phyloP scores from a whole-genome alignment of 2,329 filamentous ascomycete species.

The Colletotrichum tofieldiae region DNA sequence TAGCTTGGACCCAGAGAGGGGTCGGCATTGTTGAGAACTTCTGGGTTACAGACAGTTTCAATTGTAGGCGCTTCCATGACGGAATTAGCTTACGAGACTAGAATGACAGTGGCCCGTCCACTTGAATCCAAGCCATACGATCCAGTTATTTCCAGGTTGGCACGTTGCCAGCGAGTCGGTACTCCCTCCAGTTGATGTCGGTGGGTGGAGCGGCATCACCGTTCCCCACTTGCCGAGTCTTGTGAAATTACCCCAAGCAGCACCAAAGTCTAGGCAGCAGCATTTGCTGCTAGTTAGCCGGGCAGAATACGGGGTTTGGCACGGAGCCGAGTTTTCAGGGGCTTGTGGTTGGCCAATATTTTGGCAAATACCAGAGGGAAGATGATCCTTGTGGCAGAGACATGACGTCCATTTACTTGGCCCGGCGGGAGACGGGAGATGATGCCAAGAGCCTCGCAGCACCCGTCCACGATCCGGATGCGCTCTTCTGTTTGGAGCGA shows the following conservation, averaged over 20 bases:
- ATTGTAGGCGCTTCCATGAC: neutral
- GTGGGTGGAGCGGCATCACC: neutral
- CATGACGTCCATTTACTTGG: neutral
- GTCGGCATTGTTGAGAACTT: neutral
- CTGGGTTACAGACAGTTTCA: neutral
- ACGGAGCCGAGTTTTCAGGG: neutral
- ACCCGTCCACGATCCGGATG: neutral
- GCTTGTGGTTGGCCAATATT: no score
- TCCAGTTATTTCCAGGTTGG: neutral
- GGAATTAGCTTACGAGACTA: neutral
- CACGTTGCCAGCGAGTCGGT: neutral
- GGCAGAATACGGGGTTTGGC: neutral
- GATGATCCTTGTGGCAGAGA: neutral
- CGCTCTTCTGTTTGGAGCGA: no score
- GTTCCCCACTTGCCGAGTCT: neutral
- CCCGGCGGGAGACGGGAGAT: neutral
- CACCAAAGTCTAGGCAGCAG: neutral
- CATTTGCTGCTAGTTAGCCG: neutral
- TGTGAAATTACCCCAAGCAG: neutral
- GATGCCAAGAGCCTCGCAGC: neutral
- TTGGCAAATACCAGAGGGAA: neutral
- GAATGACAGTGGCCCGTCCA: neutral
- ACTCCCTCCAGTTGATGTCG: neutral
- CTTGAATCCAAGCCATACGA: neutral
- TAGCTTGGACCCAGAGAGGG: neutral